phyloP scores from a whole-genome alignment of 2,329 filamentous ascomycete species.

The Aaosphaeria pasadenensis region DNA sequence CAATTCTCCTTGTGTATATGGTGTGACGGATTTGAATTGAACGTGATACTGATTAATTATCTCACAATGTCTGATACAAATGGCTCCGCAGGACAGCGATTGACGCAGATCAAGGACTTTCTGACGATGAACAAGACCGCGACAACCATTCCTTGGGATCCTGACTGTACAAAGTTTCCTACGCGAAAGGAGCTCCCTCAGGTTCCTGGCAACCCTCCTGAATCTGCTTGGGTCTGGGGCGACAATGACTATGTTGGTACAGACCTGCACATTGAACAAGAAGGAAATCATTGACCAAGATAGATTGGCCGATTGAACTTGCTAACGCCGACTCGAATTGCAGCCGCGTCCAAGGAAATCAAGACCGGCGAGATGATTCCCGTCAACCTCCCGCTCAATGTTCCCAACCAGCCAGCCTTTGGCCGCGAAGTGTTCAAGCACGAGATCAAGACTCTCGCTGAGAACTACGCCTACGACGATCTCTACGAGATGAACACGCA shows the following conservation, averaged over 20 bases:
- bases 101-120: slow-evolving; percentile 46
- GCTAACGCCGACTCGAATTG: slow-evolving; percentile 54
- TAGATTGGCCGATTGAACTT: slow-evolving; percentile 54
- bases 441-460: slow-evolving; percentile 47
- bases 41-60: no score
- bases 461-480: slow-evolving; percentile 42
- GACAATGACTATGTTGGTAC: slow-evolving; percentile 49
- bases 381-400: slow-evolving; percentile 53
- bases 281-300: slow-evolving; percentile 2
- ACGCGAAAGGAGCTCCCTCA: slow-evolving; percentile 51
- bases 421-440: slow-evolving; percentile 53
- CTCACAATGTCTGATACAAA: slow-evolving; percentile 32
- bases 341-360: slow-evolving; percentile 53
- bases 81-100: slow-evolving; percentile 29
- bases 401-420: slow-evolving; percentile 54
- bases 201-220: slow-evolving; percentile 52
- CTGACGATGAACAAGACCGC: slow-evolving; percentile 46
- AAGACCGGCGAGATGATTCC: slow-evolving; percentile 55
- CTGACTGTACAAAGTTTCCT: slow-evolving; percentile 52
- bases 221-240: slow-evolving; percentile 61
- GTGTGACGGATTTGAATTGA: no score
- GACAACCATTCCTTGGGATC: slow-evolving; percentile 53
- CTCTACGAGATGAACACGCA: slow-evolving; percentile 44
- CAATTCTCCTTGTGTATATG: no score
- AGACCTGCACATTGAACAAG: no score